Conservation (phyloP, 345 rosid genomes). For the Dipteronia dyeriana region DNA sequence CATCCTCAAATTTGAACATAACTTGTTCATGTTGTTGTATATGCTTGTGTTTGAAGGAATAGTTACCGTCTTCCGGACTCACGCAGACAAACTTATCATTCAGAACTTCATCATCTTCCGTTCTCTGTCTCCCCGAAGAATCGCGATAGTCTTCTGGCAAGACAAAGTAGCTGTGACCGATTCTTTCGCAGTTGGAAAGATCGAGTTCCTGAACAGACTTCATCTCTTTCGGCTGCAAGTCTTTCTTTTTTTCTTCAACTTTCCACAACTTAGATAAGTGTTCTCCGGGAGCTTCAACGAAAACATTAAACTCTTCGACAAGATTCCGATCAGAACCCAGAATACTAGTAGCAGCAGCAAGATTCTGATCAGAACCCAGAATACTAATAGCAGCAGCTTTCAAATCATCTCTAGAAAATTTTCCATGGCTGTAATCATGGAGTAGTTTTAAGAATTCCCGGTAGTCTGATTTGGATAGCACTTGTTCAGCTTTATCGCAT, state of each 20-base stretch:
- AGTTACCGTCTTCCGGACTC: neutral
- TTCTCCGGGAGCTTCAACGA: neutral
- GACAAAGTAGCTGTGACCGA: constrained; percentile 21
- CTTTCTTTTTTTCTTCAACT: neutral
- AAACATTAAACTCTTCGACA: neutral
- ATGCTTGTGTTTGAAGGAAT: neutral
- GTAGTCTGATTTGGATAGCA: neutral
- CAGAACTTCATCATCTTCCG: constrained; percentile 17
- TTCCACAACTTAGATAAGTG: neutral
- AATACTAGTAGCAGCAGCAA: neutral
- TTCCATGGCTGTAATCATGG: neutral
- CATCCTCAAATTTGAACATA: constrained; percentile 22
- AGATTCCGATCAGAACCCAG: neutral
- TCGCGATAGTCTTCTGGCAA: neutral
- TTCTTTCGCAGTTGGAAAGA: constrained; percentile 13
- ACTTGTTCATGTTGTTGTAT: constrained; percentile 4
- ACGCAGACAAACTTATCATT: constrained; percentile 13
- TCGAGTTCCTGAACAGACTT: constrained; percentile 11
- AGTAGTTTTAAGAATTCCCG: neutral
- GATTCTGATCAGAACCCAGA: neutral
- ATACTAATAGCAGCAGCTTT: neutral
- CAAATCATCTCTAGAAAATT: neutral
- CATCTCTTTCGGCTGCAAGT: neutral
- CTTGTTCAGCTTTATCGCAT: neutral
- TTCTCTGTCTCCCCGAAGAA: neutral